Evolutionary conservation across 2,329 filamentous ascomycete species (phyloP).

Genomic region (Ophiostoma piceae): DNA sequence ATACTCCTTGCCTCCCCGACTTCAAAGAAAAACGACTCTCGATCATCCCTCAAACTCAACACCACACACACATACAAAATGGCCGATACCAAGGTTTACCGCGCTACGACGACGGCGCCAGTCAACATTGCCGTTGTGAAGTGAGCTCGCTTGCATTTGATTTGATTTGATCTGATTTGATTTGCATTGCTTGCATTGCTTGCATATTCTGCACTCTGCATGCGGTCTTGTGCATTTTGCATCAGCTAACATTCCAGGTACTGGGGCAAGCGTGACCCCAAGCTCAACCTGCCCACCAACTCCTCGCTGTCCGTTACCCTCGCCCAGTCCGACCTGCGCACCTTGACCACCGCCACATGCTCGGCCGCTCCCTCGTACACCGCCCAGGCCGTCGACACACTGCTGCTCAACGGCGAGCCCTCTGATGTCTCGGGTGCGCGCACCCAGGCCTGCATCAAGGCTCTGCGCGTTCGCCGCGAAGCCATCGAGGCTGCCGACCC

Average conservation of each 20-base stretch:
- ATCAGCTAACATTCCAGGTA: constrained; percentile 51
- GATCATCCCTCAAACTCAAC: not conserved
- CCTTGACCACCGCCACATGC: constrained; percentile 92
- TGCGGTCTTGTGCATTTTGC: not conserved
- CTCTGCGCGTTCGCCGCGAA: constrained; percentile 71
- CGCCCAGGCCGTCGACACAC: constrained; percentile 53
- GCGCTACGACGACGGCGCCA: constrained; percentile 90
- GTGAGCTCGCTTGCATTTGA: constrained; percentile 42
- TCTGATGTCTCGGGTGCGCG: constrained; percentile 84
- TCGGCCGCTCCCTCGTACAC: constrained; percentile 57
- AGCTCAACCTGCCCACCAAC: constrained; percentile 95
- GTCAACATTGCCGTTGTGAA: constrained; percentile 99
- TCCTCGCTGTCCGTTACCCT: constrained; percentile 96
- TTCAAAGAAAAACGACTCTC: not conserved
- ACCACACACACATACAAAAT: constrained; percentile 20
- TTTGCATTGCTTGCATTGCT: not conserved
- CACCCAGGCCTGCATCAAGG: constrained; percentile 90
- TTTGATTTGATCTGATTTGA: constrained; percentile 24
- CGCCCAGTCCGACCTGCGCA: constrained; percentile 87
- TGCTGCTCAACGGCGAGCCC: constrained; percentile 75
- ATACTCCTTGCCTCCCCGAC: not conserved
- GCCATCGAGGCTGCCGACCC: constrained; percentile 67
- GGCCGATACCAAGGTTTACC: constrained; percentile 60
- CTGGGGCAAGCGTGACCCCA: constrained; percentile 95
- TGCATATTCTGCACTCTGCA: not conserved